Evolutionary conservation across 1,139 yeast genomes (phyloP), one percentile per base, ranked within the genome.

Genomic region (Saccharomycopsis hybrid): DNA sequence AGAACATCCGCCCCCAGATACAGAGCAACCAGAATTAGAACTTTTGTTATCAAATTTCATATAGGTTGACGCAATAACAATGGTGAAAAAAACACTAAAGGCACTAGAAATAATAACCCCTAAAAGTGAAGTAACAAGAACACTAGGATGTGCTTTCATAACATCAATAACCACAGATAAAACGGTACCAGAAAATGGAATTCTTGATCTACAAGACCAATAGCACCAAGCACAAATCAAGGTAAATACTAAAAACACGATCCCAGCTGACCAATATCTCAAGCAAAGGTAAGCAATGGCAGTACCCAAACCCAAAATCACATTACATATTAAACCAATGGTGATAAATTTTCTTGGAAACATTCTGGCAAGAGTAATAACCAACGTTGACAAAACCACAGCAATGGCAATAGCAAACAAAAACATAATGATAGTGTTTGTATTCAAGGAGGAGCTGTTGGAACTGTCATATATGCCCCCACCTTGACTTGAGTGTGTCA

Each of bases 161-260:
- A 86, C 94, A 59, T 82, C 89, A 59, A 88, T 82, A 7, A 85
- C 78, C 37, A 84, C 79, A 52, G 79, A 75, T 56, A 90, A 68
- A 32, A 87, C 82, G 3, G 85, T 74, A 2, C 92, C 88, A 56
- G 95, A 85, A 59, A 86, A 67, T 43, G 82, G 80, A 54, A 86
- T 85, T 58, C 94, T 72, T 4, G 69, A 64, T 54, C 96, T 73
- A 68, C 87, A 76, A 7, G 78, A 66, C 87, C 89, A 86, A 65
- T 83, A 86, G 60, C 85, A 76, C 69, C 76, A 78, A 1, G 89
- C 88, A 8, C 85, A 72, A 50, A 87, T 64, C 5, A 76, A 63
- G 0, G 88, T 74, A 60, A 83, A 77, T 1, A 83, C 73, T 56
- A 86, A 67, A 56, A 84, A 84, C 41, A 85, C 89, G 56, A 86